Percentiles rank a stretch among this genome's conserved stretches.
Conservation (phyloP, 805 yeast genomes). For the Torulaspora indica region DNA sequence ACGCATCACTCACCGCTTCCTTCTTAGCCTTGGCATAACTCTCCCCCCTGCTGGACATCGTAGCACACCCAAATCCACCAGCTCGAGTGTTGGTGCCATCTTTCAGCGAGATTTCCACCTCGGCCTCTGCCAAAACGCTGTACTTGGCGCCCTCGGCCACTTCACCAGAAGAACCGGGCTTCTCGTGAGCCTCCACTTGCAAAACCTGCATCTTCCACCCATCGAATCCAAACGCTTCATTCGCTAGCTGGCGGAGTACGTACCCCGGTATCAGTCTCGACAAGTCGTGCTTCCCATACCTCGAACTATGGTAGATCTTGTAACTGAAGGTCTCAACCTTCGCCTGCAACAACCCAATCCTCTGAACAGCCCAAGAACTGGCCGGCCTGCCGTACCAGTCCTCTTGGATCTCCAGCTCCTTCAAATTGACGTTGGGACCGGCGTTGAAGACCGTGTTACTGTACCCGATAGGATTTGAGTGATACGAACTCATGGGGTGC, state of each 20-base stretch:
- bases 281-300: constrained; percentile 28
- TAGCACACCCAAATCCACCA: constrained; percentile 67
- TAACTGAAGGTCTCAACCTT: constrained; percentile 40
- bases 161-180: background rate
- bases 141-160: constrained; percentile 13
- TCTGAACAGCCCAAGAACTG: constrained; percentile 44
- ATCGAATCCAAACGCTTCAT: constrained; percentile 50
- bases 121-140: constrained; percentile 36
- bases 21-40: constrained; percentile 79
- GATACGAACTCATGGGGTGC: constrained; percentile 5
- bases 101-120: constrained; percentile 62
- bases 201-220: constrained; percentile 52
- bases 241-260: constrained; percentile 41
- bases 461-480: constrained; percentile 17
- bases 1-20: constrained; percentile 80
- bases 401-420: constrained; percentile 30
- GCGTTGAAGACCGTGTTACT: constrained; percentile 20
- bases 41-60: constrained; percentile 55
- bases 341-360: constrained; percentile 47
- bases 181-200: constrained; percentile 23
- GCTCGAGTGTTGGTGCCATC: constrained; percentile 83
- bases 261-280: constrained; percentile 35
- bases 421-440: constrained; percentile 20
- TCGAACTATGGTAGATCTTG: constrained; percentile 26
- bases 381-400: constrained; percentile 39